These are phyloP conservation scores for Citrullus colocynthis DNA, from an alignment of 306 rosid genomes.

Conservation along the genomic window DNA sequence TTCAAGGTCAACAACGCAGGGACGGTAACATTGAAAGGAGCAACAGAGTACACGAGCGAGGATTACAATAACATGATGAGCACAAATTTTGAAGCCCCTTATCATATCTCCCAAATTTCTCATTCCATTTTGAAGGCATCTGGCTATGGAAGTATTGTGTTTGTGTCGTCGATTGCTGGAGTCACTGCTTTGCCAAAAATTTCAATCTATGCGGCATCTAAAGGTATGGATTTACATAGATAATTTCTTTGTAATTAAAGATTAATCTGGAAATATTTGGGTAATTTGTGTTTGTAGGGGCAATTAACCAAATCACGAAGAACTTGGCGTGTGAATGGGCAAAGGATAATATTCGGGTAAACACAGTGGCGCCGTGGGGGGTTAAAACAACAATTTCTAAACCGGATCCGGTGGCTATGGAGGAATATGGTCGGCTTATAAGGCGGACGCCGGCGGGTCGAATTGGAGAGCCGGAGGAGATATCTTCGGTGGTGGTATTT, in stretches of 20 bases:
- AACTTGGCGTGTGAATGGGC: conserved; percentile 66
- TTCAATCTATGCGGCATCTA: conserved; percentile 37
- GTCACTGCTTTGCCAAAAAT: conserved; percentile 20
- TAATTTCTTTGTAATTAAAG: neutral
- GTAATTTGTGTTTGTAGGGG: conserved; percentile 21
- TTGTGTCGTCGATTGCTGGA: conserved; percentile 36
- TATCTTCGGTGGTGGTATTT: conserved; percentile 40
- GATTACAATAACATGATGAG: conserved; percentile 19
- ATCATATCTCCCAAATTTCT: conserved; percentile 29
- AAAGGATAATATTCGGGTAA: conserved; percentile 48
- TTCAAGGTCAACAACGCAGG: conserved; percentile 2
- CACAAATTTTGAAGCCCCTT: conserved; percentile 26
- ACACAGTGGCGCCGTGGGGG: conserved; percentile 43
- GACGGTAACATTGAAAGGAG: neutral
- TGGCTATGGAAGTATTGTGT: conserved; percentile 27
- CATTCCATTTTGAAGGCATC: conserved; percentile 41
- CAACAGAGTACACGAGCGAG: conserved; percentile 7
- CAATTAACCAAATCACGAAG: conserved; percentile 39
- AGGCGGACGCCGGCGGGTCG: conserved; percentile 21
- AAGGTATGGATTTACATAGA: conserved; percentile 17
- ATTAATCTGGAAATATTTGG: too few species aligned
- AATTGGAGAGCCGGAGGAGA: conserved; percentile 25
- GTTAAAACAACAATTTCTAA: conserved; percentile 9
- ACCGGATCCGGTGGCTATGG: neutral
- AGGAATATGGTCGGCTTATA: neutral